Evolutionary conservation across 2,329 filamentous ascomycete genomes (phyloP).

Genomic region (Alternaria rosae): DNA sequence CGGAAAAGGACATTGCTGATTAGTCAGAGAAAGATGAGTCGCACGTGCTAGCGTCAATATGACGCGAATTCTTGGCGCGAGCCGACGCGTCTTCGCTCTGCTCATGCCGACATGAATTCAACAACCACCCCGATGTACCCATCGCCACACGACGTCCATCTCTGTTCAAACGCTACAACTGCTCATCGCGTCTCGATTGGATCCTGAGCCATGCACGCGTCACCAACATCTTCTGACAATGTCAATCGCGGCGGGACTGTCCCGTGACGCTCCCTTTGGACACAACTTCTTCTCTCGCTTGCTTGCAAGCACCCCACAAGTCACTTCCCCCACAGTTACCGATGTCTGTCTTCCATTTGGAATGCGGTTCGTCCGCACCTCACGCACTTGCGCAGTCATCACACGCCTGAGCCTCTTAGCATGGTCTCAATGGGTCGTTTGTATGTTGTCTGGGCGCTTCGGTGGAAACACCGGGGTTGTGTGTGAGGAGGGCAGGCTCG

Average conservation of each 20-base stretch:
- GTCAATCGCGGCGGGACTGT: constrained; percentile 33
- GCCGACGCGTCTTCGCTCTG: constrained; percentile 21
- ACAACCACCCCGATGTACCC: constrained; percentile 26
- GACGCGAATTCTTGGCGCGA: constrained; percentile 8
- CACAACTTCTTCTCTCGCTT: constrained; percentile 45
- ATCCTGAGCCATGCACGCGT: constrained; percentile 18
- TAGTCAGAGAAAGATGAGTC: constrained; percentile 9
- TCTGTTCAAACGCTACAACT: constrained; percentile 2
- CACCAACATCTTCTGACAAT: constrained; percentile 37
- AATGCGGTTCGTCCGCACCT: constrained; percentile 61
- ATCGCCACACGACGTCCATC: constrained; percentile 21
- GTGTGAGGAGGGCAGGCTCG: constrained; percentile 70
- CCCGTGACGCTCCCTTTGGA: constrained; percentile 29
- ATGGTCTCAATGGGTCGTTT: constrained; percentile 61
- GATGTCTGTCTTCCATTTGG: constrained; percentile 70
- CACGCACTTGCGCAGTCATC: constrained; percentile 50
- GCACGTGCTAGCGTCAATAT: constrained; percentile 7
- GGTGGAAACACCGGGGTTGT: constrained; percentile 40
- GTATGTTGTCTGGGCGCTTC: constrained; percentile 47
- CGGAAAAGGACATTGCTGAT: constrained; percentile 1
- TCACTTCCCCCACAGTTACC: constrained; percentile 83
- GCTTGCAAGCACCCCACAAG: constrained; percentile 60
- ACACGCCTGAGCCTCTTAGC: constrained; percentile 68
- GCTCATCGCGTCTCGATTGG: constrained; percentile 14
- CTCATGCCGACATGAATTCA: not conserved